Evolutionary conservation across 305 asterid genomes (phyloP).

Genomic region (Solanum hybrid): DNA sequence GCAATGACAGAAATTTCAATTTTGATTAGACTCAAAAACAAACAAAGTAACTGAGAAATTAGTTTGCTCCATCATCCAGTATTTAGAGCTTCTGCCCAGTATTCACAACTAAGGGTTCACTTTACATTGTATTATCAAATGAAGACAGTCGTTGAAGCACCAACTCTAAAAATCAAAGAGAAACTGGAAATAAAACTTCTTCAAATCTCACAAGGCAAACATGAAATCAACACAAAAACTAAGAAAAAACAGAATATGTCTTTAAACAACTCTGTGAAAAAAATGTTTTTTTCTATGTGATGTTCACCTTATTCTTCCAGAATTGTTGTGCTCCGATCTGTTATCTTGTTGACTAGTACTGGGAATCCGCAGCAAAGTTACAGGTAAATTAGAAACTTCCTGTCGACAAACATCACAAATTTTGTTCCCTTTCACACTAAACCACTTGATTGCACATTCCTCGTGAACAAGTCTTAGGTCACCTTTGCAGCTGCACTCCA

Average conservation of each 20-base stretch:
- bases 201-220: not conserved
- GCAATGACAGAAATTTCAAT: constrained; percentile 13
- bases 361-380: constrained; percentile 63
- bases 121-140: not conserved
- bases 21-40: constrained; percentile 11
- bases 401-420: constrained; percentile 69
- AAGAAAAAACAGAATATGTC: not conserved
- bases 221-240: not conserved
- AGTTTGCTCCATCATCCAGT: not conserved
- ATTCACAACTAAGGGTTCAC: not conserved
- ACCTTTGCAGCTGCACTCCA: constrained; percentile 96
- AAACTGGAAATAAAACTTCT: not conserved
- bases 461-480: constrained; percentile 64
- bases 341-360: constrained; percentile 29
- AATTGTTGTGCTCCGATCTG: constrained; percentile 26
- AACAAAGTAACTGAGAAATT: not conserved
- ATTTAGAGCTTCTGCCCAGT: not conserved
- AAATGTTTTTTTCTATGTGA: not conserved
- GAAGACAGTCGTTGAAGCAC: not conserved
- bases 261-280: not conserved
- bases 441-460: constrained; percentile 90
- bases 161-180: not conserved
- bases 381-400: constrained; percentile 80
- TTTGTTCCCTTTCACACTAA: constrained; percentile 51
- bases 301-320: constrained; percentile 39